Conservation (phyloP, 225 moss, liverwort and hornwort genomes). For the Rhytidiadelphus loreus region DNA sequence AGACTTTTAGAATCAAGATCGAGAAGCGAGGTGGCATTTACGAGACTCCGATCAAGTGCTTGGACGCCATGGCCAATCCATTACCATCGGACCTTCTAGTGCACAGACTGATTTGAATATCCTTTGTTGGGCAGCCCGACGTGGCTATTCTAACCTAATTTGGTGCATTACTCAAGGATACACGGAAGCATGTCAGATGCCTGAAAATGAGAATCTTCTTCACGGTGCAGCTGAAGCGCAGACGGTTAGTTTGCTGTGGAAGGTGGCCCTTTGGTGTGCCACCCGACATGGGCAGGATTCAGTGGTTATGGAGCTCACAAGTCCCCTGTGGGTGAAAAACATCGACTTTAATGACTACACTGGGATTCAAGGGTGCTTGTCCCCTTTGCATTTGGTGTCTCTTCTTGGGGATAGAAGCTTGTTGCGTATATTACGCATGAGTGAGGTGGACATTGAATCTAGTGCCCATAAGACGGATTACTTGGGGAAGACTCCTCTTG, state of each 20-base stretch:
- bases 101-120: neutral
- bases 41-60: neutral
- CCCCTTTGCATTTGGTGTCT: neutral
- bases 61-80: neutral
- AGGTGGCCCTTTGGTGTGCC: neutral
- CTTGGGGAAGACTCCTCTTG: neutral
- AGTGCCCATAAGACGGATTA: neutral
- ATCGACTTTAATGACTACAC: neutral
- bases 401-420: neutral
- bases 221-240: fast-evolving
- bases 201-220: neutral
- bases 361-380: neutral
- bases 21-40: neutral
- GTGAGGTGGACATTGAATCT: neutral
- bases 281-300: fast-evolving
- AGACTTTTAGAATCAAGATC: no score
- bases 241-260: neutral
- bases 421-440: fast-evolving
- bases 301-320: fast-evolving
- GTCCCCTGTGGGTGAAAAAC: neutral
- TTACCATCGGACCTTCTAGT: neutral
- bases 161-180: neutral
- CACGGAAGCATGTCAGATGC: neutral
- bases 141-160: neutral
- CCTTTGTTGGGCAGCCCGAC: neutral